Percentiles rank a stretch among this genome's conserved stretches.
Conservation (phyloP, 768 basidiomycete species). For the Lactifluus echinatus region DNA sequence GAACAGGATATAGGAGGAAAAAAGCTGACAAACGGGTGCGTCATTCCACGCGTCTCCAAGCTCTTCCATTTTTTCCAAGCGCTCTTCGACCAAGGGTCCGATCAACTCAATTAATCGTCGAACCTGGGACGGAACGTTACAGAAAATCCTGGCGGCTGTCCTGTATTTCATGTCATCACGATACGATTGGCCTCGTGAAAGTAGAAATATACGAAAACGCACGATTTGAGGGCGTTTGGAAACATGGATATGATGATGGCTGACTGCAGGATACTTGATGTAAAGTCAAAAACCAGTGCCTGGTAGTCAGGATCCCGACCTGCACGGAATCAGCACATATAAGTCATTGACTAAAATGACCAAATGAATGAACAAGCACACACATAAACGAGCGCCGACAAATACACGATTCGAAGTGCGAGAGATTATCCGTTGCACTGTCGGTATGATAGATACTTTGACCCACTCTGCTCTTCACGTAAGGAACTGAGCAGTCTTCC, state of each 20-base stretch:
- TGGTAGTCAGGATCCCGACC: conserved; percentile 37
- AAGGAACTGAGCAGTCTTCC: neutral
- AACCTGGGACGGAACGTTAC: conserved; percentile 1
- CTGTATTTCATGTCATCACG: conserved; percentile 8
- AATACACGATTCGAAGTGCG: conserved; percentile 22
- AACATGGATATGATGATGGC: conserved; percentile 30
- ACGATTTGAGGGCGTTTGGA: conserved; percentile 39
- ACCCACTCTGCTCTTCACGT: conserved; percentile 28
- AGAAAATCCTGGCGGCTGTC: conserved; percentile 23
- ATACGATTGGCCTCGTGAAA: conserved; percentile 12
- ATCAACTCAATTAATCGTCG: neutral
- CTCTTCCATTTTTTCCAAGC: conserved; percentile 15
- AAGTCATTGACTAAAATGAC: neutral
- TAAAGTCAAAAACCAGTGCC: conserved; percentile 29
- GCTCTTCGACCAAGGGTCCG: conserved; percentile 5
- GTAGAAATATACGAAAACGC: conserved; percentile 20
- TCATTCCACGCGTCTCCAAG: neutral
- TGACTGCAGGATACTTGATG: conserved; percentile 30
- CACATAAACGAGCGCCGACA: conserved; percentile 38
- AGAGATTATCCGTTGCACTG: neutral
- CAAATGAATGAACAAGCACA: neutral
- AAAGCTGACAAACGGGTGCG: neutral
- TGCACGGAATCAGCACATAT: conserved; percentile 16
- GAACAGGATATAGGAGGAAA: neutral
- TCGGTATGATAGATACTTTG: conserved; percentile 22